These are phyloP conservation scores for Spinellus fusiger DNA, from an alignment of 192 early-diverging fungal genomes.

Conservation along the genomic window DNA sequence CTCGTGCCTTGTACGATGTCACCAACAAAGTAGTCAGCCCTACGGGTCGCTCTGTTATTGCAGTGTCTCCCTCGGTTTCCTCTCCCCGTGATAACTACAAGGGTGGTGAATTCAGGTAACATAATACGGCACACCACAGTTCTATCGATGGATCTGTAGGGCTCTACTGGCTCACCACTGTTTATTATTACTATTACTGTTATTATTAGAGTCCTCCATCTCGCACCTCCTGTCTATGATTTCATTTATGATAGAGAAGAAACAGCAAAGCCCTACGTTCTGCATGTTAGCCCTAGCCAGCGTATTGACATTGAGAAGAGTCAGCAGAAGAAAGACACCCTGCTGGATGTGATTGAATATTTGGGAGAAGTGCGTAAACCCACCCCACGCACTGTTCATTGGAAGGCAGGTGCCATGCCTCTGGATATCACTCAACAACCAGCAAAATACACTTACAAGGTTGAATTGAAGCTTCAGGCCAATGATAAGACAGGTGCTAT, in stretches of 20 bases:
- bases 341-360: slow-evolving; percentile 43
- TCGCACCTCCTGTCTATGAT: slow-evolving; percentile 47
- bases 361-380: slow-evolving; percentile 29
- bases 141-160: neutral
- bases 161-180: neutral
- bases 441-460: slow-evolving; percentile 16
- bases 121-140: too few relatives aligned
- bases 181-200: neutral
- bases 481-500: slow-evolving; percentile 32
- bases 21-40: slow-evolving; percentile 50
- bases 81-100: slow-evolving; percentile 69
- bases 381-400: slow-evolving; percentile 23
- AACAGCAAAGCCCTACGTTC: slow-evolving; percentile 26
- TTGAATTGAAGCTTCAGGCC: slow-evolving; percentile 43
- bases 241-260: slow-evolving; percentile 23
- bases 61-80: slow-evolving; percentile 1
- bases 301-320: neutral
- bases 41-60: neutral
- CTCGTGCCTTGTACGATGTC: slow-evolving; percentile 77
- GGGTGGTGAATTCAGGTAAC: slow-evolving; percentile 83
- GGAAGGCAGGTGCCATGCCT: slow-evolving; percentile 27
- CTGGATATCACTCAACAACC: slow-evolving; percentile 24
- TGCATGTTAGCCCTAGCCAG: slow-evolving; percentile 10
- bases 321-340: neutral
- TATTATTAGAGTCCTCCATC: slow-evolving; percentile 70